These are phyloP conservation scores for Chytriomyces sp. DNA, from an alignment of 192 early-diverging fungal species.

Conservation along the genomic window DNA sequence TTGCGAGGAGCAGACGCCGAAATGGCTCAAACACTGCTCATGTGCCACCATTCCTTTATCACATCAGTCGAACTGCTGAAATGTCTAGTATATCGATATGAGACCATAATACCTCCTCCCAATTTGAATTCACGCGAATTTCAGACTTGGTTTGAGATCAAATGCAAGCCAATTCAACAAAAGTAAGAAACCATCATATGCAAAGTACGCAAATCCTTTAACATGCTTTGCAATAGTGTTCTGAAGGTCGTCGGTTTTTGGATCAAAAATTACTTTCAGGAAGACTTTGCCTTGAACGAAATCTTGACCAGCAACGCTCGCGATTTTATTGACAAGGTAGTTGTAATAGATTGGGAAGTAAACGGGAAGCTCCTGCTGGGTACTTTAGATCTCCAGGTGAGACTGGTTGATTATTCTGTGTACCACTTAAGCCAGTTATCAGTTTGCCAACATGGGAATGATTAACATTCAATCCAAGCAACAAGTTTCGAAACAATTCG, in stretches of 20 bases:
- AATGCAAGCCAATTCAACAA: slow-evolving; percentile 47
- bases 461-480: too few species aligned
- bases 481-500: too few species aligned
- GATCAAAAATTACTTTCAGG: slow-evolving; percentile 54
- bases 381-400: slow-evolving; percentile 28
- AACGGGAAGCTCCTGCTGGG: slow-evolving; percentile 35
- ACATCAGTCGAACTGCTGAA: slow-evolving; percentile 54
- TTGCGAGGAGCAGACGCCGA: slow-evolving; percentile 41
- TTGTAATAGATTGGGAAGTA: slow-evolving; percentile 47
- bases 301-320: slow-evolving; percentile 44
- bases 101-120: slow-evolving; percentile 42
- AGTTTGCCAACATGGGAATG: too few species aligned
- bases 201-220: neutral
- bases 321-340: slow-evolving; percentile 48
- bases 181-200: slow-evolving; percentile 22
- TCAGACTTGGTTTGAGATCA: slow-evolving; percentile 45
- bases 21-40: slow-evolving; percentile 38
- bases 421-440: too few species aligned
- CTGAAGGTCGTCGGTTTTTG: slow-evolving; percentile 43
- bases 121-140: slow-evolving; percentile 45
- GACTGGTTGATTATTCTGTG: too few species aligned
- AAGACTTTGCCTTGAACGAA: slow-evolving; percentile 51
- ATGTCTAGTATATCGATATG: slow-evolving; percentile 44
- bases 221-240: slow-evolving; percentile 31
- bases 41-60: slow-evolving; percentile 64